Evolutionary conservation across 331 rosid genomes (phyloP).

Genomic region (Phaseolus coccineus): DNA sequence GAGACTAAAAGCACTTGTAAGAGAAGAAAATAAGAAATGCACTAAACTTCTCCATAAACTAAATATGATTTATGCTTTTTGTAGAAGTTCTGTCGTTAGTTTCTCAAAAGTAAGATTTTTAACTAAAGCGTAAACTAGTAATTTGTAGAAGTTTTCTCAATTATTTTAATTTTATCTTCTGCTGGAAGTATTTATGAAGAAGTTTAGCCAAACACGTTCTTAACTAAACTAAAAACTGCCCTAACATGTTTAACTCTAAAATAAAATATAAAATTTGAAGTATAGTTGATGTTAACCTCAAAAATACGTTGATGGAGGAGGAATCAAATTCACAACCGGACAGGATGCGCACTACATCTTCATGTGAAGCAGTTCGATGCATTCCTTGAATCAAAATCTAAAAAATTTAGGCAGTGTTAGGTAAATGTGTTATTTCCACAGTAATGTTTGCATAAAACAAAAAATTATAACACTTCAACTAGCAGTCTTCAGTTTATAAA

Average conservation of each 20-base stretch:
- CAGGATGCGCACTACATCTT: constrained; percentile 68
- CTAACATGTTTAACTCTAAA: not conserved
- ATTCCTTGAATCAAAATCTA: constrained; percentile 82
- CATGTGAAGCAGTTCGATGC: constrained; percentile 42
- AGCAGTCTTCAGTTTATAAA: constrained; percentile 15
- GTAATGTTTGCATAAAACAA: not conserved
- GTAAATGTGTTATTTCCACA: constrained; percentile 7
- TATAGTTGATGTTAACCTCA: constrained; percentile 55
- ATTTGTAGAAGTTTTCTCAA: no score
- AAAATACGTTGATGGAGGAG: constrained; percentile 53
- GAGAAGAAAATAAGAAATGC: no score
- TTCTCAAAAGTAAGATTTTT: no score
- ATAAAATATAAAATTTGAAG: not conserved
- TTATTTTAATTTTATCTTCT: no score
- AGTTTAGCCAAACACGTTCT: no score
- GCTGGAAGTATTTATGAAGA: no score
- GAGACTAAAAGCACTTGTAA: not conserved
- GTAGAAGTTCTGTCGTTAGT: no score
- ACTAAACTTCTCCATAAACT: no score
- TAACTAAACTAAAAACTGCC: not conserved
- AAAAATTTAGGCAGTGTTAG: constrained; percentile 18
- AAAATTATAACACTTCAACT: constrained; percentile 34
- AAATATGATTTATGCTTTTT: no score
- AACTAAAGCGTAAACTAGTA: no score
- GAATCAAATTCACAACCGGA: constrained; percentile 62